These are phyloP conservation scores for Lactifluus rugatus DNA, from an alignment of 768 basidiomycete species.

Conservation along the genomic window DNA sequence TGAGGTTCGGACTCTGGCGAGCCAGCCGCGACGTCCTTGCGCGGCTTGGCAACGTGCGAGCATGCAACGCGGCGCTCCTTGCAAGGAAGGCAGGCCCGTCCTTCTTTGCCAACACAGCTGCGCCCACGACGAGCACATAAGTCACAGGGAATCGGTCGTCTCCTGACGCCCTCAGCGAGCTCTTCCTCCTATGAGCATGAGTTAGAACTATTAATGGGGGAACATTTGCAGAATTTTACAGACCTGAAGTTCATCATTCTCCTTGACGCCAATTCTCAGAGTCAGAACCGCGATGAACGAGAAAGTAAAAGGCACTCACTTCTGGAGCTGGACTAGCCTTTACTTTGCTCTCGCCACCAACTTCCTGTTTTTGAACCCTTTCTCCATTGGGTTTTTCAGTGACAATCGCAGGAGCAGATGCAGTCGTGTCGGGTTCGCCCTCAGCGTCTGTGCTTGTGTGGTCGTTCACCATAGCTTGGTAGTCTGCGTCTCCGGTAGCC, in stretches of 20 bases:
- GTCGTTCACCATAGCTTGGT: constrained; percentile 8
- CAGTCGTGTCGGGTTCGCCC: constrained; percentile 13
- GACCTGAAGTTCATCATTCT: constrained; percentile 16
- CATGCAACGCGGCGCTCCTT: constrained; percentile 18
- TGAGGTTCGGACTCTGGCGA: constrained; percentile 14
- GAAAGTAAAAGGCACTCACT: background rate
- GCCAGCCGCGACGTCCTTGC: constrained; percentile 10
- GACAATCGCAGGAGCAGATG: background rate
- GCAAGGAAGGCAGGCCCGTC: constrained; percentile 15
- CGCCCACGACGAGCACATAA: constrained; percentile 10
- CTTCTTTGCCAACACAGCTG: constrained; percentile 14
- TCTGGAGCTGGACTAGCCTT: constrained; percentile 10
- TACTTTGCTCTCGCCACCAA: background rate
- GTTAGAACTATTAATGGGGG: background rate
- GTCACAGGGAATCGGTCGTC: constrained; percentile 12
- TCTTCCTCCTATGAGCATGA: constrained; percentile 3
- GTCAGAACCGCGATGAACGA: background rate
- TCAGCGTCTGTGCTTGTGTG: constrained; percentile 13
- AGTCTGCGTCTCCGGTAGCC: constrained; percentile 7
- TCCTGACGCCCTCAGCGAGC: constrained; percentile 15
- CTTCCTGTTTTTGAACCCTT: background rate
- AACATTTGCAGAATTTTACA: background rate
- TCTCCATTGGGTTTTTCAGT: constrained; percentile 11
- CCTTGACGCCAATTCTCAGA: background rate
- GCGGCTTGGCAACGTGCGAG: constrained; percentile 16